A percentile compares a stretch with the other conserved stretches of the same genome.
Conservation (phyloP, 139 green algal species). For the Ulvella scutata region DNA sequence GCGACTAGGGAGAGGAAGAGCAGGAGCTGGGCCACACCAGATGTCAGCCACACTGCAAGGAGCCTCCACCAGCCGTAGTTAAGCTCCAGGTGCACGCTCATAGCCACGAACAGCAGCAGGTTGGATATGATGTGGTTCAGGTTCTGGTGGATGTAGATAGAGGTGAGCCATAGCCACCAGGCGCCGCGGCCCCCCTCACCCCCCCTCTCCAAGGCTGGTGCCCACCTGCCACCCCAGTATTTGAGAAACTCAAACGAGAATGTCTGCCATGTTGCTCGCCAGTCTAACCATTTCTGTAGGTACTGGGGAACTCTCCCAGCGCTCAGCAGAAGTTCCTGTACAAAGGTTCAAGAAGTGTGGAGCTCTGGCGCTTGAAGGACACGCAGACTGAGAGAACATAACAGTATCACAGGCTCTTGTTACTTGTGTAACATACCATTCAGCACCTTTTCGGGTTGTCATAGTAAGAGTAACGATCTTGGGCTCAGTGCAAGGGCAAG, state of each 20-base stretch:
- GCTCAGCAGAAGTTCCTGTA: neutral
- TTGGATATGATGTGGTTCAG: slow-evolving; percentile 45
- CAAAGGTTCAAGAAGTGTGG: too few species aligned
- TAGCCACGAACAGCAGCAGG: slow-evolving; percentile 30
- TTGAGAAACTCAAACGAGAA: slow-evolving; percentile 11
- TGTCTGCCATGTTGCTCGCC: slow-evolving; percentile 1
- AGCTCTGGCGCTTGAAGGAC: too few species aligned
- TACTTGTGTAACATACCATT: too few species aligned
- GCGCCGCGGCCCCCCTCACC: slow-evolving; percentile 3
- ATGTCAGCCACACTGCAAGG: slow-evolving; percentile 14
- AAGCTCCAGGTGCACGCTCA: slow-evolving; percentile 35
- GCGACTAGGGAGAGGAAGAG: too few species aligned
- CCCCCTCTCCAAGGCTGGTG: neutral
- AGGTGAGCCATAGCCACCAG: slow-evolving; percentile 34
- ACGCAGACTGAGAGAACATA: too few species aligned
- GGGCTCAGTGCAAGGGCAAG: too few species aligned
- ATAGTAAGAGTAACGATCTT: too few species aligned
- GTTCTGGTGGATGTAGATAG: slow-evolving; percentile 34
- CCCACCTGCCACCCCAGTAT: neutral
- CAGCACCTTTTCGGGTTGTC: too few species aligned
- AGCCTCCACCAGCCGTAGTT: slow-evolving; percentile 40
- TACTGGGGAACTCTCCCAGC: neutral
- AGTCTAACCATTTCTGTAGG: slow-evolving; percentile 9
- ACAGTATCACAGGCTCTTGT: too few species aligned
- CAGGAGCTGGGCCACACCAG: slow-evolving; percentile 5